Evolutionary conservation across 805 yeast species (phyloP), one percentile per base, ranked within the genome.

Genomic region (Candida montana): DNA sequence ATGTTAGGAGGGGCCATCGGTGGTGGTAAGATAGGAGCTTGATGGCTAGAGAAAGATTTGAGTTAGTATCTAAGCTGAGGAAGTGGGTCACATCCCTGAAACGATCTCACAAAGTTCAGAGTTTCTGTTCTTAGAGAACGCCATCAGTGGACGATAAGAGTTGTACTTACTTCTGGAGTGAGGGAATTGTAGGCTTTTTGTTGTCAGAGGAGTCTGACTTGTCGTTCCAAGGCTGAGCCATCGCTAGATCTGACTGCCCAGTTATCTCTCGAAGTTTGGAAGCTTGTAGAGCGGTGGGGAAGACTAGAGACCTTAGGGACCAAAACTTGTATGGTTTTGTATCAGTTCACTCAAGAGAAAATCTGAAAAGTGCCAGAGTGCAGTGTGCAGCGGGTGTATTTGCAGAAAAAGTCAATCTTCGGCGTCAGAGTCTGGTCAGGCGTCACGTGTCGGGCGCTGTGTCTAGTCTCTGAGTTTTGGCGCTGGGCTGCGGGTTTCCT

Each of bases 21-120:
- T 11, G 82, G 81, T 7, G 81, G 82, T 46, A 77, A 64, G 15
- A 76, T 79, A 10, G 81, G 81, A 7, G 79, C 77, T 57, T 73
- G 81, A 54, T 77, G 79, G 50, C 80, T 75, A 46, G 16, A 39
- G 20, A 27, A n/a, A 37, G 20, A 21, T 26, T 11, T 11, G 6
- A 21, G 44, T 35, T 40, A 35, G 39, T 21, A 26, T 8, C 29
- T 26, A 21, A 21, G 24, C 9, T 21, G 24, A 21, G 24, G 9
- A 9, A 21, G 24, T n/a, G n/a, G n/a, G n/a, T n/a, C n/a, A n/a
- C n/a, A n/a, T n/a, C n/a, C n/a, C n/a, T n/a, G n/a, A n/a, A n/a
- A n/a, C n/a, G n/a, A n/a, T n/a, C n/a, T n/a, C n/a, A n/a, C n/a
- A n/a, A n/a, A n/a, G n/a, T n/a, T n/a, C n/a, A n/a, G n/a, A n/a